phyloP scores from a whole-genome alignment of 2,329 filamentous ascomycete species.

The Claviceps africana region DNA sequence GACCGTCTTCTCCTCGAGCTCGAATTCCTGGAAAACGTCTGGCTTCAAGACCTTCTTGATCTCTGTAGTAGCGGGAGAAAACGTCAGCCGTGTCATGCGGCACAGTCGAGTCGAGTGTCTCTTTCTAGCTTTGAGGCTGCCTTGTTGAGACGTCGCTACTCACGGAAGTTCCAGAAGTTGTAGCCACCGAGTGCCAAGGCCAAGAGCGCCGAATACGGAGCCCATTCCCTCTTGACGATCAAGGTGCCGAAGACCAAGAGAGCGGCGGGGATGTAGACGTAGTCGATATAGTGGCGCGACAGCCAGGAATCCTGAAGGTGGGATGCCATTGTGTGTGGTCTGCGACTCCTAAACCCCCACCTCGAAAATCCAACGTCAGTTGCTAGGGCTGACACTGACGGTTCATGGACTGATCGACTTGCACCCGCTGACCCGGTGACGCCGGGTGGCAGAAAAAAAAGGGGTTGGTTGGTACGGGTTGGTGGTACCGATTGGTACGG shows the following conservation, averaged over 20 bases:
- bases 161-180: conserved; percentile 61
- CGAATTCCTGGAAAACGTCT: conserved; percentile 77
- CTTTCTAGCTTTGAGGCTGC: background rate
- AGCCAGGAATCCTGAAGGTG: conserved; percentile 18
- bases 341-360: background rate
- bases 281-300: conserved; percentile 56
- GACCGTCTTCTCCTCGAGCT: conserved; percentile 85
- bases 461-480: background rate
- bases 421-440: background rate
- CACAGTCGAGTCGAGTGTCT: background rate
- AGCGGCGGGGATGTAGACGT: conserved; percentile 70
- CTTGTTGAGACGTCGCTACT: conserved; percentile 21
- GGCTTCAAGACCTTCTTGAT: conserved; percentile 76
- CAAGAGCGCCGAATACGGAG: conserved; percentile 53
- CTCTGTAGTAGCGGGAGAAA: conserved; percentile 30
- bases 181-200: conserved; percentile 52
- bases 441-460: background rate
- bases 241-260: conserved; percentile 63
- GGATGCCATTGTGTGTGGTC: conserved; percentile 13
- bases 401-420: background rate
- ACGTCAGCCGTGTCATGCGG: conserved; percentile 6
- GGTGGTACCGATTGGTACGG: too few species aligned
- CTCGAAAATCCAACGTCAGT: background rate
- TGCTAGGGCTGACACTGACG: background rate
- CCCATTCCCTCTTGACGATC: conserved; percentile 67